Evolutionary conservation across 495 filamentous ascomycete species (phyloP).

Genomic region (Parachaetomium inaequale): DNA sequence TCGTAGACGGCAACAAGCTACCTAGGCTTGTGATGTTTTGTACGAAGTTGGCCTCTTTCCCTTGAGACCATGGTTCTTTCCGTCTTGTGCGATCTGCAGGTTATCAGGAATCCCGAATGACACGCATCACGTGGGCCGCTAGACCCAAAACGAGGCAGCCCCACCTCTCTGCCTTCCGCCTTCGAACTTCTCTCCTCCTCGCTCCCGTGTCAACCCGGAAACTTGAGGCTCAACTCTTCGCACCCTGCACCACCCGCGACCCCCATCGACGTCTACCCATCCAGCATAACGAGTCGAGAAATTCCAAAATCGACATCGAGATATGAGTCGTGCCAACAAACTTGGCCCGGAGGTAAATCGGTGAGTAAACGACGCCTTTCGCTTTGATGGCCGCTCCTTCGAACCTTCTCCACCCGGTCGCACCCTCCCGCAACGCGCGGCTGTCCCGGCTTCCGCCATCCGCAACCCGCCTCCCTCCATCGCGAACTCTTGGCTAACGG

Average conservation of each 20-base stretch:
- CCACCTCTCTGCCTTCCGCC: slow-evolving; percentile 22
- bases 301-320: slow-evolving; percentile 43
- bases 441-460: slow-evolving; percentile 14
- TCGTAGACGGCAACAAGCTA: too few relatives aligned
- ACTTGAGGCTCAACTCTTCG: slow-evolving; percentile 29
- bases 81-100: background rate
- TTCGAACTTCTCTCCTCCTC: slow-evolving; percentile 38
- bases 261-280: slow-evolving; percentile 21
- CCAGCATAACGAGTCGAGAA: slow-evolving; percentile 28
- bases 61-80: too few relatives aligned
- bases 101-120: background rate
- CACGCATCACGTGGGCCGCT: slow-evolving; percentile 31
- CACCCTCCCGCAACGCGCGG: background rate
- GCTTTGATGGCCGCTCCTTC: background rate
- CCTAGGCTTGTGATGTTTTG: too few relatives aligned
- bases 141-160: slow-evolving; percentile 17
- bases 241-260: slow-evolving; percentile 16
- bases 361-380: slow-evolving; percentile 48
- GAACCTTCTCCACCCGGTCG: slow-evolving; percentile 9
- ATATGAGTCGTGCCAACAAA: slow-evolving; percentile 79
- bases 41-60: too few relatives aligned
- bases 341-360: slow-evolving; percentile 95
- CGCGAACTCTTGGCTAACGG: slow-evolving; percentile 31
- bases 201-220: slow-evolving; percentile 32
- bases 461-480: slow-evolving; percentile 6